These are phyloP conservation scores for Leccinellum albellum DNA, from an alignment of 768 basidiomycete species.

Conservation along the genomic window DNA sequence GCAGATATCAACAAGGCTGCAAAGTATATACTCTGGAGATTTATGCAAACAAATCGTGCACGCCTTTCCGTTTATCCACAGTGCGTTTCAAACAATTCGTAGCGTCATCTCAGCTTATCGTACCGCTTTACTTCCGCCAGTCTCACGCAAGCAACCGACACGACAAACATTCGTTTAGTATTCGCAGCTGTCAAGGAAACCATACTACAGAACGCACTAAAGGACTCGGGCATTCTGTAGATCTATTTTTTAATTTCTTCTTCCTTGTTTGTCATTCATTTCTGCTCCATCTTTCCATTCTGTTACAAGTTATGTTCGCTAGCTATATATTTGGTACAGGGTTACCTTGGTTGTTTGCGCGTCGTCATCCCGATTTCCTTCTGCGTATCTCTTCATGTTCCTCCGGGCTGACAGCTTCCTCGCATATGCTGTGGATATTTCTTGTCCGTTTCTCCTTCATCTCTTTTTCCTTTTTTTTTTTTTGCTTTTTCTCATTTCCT, in stretches of 20 bases:
- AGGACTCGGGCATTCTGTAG: constrained; percentile 80
- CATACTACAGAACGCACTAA: constrained; percentile 84
- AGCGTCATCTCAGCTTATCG: not conserved
- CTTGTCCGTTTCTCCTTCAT: constrained; percentile 13
- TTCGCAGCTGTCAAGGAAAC: constrained; percentile 91
- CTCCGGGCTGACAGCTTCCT: constrained; percentile 16
- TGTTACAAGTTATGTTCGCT: constrained; percentile 16
- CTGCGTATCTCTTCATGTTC: not conserved
- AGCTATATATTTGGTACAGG: constrained; percentile 25
- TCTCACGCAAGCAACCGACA: constrained; percentile 87
- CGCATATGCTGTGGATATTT: constrained; percentile 30
- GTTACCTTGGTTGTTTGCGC: not conserved
- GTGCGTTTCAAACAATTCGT: constrained; percentile 40
- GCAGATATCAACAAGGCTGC: constrained; percentile 91
- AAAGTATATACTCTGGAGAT: constrained; percentile 92
- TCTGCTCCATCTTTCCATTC: not conserved
- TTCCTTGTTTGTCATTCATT: not conserved
- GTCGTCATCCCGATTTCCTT: not conserved
- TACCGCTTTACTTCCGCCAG: constrained; percentile 29
- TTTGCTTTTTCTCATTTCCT: too few species aligned
- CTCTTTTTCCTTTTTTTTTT: too few species aligned
- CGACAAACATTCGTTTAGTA: constrained; percentile 74
- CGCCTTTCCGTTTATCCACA: constrained; percentile 88
- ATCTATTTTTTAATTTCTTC: not conserved
- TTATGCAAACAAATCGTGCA: constrained; percentile 88